Conservation (phyloP, 2,329 filamentous ascomycete genomes). For the Fragosphaeria purpurea region DNA sequence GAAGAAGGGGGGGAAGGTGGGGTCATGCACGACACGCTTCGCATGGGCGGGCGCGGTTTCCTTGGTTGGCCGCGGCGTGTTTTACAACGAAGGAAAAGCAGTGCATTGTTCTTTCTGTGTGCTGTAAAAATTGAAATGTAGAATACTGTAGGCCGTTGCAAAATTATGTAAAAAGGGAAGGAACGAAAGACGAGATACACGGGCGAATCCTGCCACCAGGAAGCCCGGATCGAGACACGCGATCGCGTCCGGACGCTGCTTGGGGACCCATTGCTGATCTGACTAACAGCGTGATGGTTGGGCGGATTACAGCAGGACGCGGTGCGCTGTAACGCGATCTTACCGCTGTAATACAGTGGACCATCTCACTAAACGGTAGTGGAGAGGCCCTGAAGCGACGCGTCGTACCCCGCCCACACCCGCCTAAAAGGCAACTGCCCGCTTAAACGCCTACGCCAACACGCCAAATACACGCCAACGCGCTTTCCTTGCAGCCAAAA, state of each 20-base stretch:
- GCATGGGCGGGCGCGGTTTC: slow-evolving; percentile 9
- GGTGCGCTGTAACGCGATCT: not conserved
- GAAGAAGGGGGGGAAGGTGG: slow-evolving; percentile 2
- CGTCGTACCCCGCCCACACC: slow-evolving; percentile 2
- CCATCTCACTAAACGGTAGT: no score
- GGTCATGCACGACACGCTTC: slow-evolving; percentile 10
- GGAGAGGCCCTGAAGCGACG: slow-evolving; percentile 5
- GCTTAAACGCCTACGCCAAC: not conserved
- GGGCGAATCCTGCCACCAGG: no score
- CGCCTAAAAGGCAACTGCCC: not conserved
- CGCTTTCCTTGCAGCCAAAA: slow-evolving; percentile 5
- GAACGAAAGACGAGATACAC: not conserved
- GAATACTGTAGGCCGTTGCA: no score
- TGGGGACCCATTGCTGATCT: no score
- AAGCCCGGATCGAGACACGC: no score
- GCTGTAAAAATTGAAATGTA: no score
- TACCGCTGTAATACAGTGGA: not conserved
- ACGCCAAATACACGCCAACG: slow-evolving; percentile 16
- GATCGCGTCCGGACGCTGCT: not conserved
- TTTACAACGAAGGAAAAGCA: not conserved
- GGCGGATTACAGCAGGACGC: slow-evolving; percentile 2
- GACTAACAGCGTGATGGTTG: no score
- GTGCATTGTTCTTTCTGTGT: no score
- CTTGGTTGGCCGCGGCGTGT: not conserved
- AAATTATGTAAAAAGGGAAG: not conserved